Evolutionary conservation across 441 rosid genomes (phyloP).

Genomic region (Euphorbia celastroides): DNA sequence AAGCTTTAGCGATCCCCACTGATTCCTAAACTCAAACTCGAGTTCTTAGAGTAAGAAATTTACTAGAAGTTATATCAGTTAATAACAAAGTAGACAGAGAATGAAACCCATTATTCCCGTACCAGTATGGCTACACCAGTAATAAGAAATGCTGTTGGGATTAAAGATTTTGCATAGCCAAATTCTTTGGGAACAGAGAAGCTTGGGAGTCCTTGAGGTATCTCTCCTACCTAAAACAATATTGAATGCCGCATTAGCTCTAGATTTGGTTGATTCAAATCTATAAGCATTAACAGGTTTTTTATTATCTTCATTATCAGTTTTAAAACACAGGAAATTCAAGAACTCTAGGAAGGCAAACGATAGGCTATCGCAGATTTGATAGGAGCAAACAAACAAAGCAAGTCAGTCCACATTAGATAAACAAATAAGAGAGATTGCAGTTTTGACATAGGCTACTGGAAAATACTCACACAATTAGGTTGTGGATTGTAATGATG

Average conservation of each 20-base stretch:
- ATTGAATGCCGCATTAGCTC: constrained; percentile 20
- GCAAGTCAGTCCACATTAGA: neutral
- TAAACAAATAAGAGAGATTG: neutral
- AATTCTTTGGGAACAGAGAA: constrained; percentile 76
- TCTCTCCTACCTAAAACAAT: constrained; percentile 77
- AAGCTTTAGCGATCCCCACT: constrained; percentile 94
- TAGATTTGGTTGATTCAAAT: constrained; percentile 1
- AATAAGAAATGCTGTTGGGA: constrained; percentile 85
- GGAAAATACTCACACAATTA: neutral
- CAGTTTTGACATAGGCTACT: neutral
- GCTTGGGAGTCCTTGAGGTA: constrained; percentile 88
- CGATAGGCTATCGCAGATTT: neutral
- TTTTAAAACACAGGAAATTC: neutral
- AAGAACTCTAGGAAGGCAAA: constrained; percentile 2
- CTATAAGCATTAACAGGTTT: neutral
- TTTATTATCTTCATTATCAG: neutral
- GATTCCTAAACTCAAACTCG: constrained; percentile 59
- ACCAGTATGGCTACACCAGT: constrained; percentile 98
- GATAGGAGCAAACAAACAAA: neutral
- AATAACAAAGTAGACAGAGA: constrained; percentile 14
- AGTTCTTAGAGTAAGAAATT: constrained; percentile 9
- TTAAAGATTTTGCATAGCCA: constrained; percentile 52
- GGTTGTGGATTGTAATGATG: no score
- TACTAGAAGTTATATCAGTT: constrained; percentile 12
- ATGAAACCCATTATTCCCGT: constrained; percentile 27